Conservation (phyloP, 179 eudicot species). For the Heliamphora pulchella region DNA sequence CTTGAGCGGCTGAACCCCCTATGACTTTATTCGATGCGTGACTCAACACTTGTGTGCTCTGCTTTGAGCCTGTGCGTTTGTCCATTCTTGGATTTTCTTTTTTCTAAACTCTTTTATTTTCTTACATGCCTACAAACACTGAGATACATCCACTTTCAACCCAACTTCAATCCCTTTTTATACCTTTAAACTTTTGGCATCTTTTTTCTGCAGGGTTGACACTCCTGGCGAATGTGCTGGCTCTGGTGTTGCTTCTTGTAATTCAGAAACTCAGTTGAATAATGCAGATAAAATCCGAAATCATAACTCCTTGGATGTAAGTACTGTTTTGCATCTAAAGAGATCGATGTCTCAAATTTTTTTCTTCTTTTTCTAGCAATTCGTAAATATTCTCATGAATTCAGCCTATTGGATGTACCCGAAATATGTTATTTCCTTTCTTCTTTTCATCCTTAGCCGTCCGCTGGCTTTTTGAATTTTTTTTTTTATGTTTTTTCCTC, state of each 20-base stretch:
- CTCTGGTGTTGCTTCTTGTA: neutral
- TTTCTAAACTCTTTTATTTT: neutral
- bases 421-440: neutral
- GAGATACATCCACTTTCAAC: neutral
- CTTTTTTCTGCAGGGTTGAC: constrained; percentile 1
- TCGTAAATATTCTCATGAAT: neutral
- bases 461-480: neutral
- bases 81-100: neutral
- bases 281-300: neutral
- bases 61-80: constrained; percentile 9
- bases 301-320: neutral
- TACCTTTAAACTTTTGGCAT: neutral
- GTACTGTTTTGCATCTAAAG: neutral
- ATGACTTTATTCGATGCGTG: constrained; percentile 16
- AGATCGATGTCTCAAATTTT: neutral
- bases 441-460: neutral
- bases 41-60: constrained; percentile 8
- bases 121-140: neutral
- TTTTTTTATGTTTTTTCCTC: no score
- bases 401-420: neutral
- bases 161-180: neutral
- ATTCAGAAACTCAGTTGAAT: constrained; percentile 1
- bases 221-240: neutral
- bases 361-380: neutral
- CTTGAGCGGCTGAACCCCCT: neutral